A percentile compares a stretch with the other conserved stretches of the same genome.
phyloP scores from a whole-genome alignment of 2,329 filamentous ascomycete genomes.

The Aspergillus sp. region DNA sequence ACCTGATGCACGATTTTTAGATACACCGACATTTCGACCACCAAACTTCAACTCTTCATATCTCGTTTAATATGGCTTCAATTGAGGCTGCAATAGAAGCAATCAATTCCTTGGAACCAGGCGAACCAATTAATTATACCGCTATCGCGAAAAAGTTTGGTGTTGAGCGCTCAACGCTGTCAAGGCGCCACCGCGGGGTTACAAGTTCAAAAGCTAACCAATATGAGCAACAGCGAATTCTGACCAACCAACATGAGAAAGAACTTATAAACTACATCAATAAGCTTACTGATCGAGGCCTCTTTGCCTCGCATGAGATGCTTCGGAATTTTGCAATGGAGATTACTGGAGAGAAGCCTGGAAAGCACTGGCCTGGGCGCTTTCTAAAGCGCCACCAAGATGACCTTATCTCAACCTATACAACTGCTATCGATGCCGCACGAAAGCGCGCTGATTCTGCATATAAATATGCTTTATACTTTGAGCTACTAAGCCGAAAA shows the following conservation, averaged over 20 bases:
- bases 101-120: not conserved
- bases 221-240: not conserved
- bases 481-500: not conserved
- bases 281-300: not conserved
- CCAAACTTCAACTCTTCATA: not conserved
- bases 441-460: not conserved
- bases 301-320: not conserved
- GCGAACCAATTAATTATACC: not conserved
- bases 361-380: not conserved
- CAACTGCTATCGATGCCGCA: constrained; percentile 4
- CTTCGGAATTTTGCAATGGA: constrained; percentile 1
- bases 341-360: not conserved
- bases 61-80: not conserved
- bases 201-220: not conserved
- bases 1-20: not conserved
- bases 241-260: constrained; percentile 3
- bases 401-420: constrained; percentile 16
- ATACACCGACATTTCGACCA: too few species aligned
- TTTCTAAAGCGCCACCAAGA: not conserved
- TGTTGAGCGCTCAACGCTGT: not conserved
- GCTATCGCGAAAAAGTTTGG: not conserved
- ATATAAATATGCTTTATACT: constrained; percentile 3
- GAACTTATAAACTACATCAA: constrained; percentile 1
- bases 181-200: not conserved
- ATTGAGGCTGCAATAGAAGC: not conserved